Conservation (phyloP, 176 grass and related monocot species). For the Carex parvula region DNA sequence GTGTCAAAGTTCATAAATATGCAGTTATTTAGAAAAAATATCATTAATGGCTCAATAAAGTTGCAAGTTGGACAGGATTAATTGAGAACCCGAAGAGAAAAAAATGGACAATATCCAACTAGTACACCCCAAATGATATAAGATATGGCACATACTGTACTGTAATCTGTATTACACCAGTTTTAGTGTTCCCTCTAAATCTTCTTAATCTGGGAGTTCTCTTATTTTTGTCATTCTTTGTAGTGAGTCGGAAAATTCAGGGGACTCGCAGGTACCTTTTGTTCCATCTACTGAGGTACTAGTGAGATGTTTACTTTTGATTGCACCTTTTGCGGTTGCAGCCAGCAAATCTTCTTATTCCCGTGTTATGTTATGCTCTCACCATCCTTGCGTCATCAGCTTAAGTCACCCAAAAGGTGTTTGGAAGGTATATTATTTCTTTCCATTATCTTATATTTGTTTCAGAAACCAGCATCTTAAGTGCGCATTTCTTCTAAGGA, state of each 20-base stretch:
- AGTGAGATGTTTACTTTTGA: conserved; percentile 88
- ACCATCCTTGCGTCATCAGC: conserved; percentile 73
- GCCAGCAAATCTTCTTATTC: conserved; percentile 58
- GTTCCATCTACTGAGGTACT: conserved; percentile 71
- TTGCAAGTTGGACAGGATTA: not conserved
- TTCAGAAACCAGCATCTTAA: conserved; percentile 15
- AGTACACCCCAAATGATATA: not conserved
- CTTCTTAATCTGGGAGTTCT: conserved; percentile 1
- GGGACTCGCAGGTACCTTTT: conserved; percentile 58
- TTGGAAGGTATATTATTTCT: conserved; percentile 62
- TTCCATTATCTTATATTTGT: conserved; percentile 1
- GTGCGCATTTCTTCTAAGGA: conserved; percentile 25
- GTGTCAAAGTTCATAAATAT: not conserved
- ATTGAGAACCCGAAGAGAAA: not conserved
- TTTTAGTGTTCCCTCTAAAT: not conserved
- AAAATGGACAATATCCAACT: not conserved
- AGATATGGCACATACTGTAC: not conserved
- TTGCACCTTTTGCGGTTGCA: conserved; percentile 65
- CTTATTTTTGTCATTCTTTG: conserved; percentile 24
- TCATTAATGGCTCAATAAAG: not conserved
- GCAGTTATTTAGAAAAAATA: not conserved
- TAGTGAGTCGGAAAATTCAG: conserved; percentile 58
- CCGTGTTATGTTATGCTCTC: conserved; percentile 65
- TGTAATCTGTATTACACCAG: not conserved
- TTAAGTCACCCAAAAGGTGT: conserved; percentile 40